Evolutionary conservation across 2,329 filamentous ascomycete genomes (phyloP).

Genomic region (Fusarium sambucinum): DNA sequence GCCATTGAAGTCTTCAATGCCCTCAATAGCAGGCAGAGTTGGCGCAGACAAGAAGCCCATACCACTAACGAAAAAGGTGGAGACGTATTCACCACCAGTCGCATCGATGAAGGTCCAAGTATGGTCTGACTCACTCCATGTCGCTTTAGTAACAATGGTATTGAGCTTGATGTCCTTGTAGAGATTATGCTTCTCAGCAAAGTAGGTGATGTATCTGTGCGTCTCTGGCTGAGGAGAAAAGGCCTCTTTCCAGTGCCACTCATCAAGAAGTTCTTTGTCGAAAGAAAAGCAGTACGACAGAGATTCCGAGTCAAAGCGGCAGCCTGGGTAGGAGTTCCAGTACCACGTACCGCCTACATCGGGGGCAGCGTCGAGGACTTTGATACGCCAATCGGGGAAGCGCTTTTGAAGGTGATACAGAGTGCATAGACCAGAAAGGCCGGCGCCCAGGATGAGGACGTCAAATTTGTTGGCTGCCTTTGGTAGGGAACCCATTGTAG

Average conservation of each 20-base stretch:
- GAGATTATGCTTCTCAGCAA: conserved; percentile 56
- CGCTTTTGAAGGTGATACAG: conserved; percentile 55
- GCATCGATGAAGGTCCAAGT: conserved; percentile 23
- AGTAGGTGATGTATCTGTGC: conserved; percentile 57
- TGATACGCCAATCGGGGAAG: conserved; percentile 39
- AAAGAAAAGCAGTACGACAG: conserved; percentile 55
- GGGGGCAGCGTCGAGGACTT: conserved; percentile 34
- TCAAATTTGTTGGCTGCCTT: conserved; percentile 22
- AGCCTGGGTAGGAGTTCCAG: conserved; percentile 47
- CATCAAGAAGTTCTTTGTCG: conserved; percentile 34
- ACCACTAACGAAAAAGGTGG: conserved; percentile 32
- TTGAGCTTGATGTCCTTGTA: conserved; percentile 52
- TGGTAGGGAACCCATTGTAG: conserved; percentile 37
- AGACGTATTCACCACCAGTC: not conserved
- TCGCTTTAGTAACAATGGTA: conserved; percentile 12
- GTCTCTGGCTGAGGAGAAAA: conserved; percentile 58
- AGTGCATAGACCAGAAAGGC: conserved; percentile 56
- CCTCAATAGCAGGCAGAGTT: conserved; percentile 20
- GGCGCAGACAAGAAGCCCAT: conserved; percentile 34
- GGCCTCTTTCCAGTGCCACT: conserved; percentile 48
- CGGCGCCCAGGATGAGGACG: conserved; percentile 40
- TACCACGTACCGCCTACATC: conserved; percentile 46
- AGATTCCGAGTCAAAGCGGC: conserved; percentile 54
- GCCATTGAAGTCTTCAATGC: conserved; percentile 30
- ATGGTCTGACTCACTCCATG: conserved; percentile 5